Conservation (phyloP, 106 monocot species). For the Dactylorhiza incarnata region DNA sequence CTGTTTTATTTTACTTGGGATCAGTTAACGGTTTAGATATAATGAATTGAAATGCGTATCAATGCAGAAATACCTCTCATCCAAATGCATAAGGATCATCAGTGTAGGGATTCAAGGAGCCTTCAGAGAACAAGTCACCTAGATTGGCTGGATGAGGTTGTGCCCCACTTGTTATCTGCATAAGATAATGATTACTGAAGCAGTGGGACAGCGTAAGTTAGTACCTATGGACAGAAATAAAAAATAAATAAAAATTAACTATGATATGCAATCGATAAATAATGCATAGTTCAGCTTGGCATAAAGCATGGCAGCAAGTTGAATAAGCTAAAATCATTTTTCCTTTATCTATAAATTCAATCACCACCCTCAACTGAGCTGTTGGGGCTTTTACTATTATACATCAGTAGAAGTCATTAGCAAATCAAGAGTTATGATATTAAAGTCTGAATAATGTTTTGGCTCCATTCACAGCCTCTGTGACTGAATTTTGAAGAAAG, state of each 20-base stretch:
- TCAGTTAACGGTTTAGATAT: neutral
- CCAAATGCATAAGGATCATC: conserved; percentile 99
- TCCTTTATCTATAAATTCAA: neutral
- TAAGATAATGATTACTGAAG: conserved; percentile 11
- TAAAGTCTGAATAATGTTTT: no score
- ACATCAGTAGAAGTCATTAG: no score
- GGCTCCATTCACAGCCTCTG: no score
- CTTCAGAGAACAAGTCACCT: conserved; percentile 91
- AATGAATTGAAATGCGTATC: neutral
- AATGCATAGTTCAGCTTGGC: neutral
- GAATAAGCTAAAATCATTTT: neutral
- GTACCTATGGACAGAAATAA: neutral
- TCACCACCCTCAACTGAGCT: neutral
- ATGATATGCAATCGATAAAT: neutral
- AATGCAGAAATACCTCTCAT: conserved; percentile 40
- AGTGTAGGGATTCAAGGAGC: conserved; percentile 88
- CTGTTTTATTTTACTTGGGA: neutral
- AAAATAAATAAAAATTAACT: neutral
- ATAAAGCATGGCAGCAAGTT: neutral
- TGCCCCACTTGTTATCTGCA: conserved; percentile 23
- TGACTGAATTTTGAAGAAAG: no score
- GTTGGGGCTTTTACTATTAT: no score
- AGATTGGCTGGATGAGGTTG: conserved; percentile 44
- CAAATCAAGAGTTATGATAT: no score
- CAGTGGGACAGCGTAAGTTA: neutral